These are phyloP conservation scores for Alternaria ventricosa DNA, from an alignment of 2,329 filamentous ascomycete species.

Conservation along the genomic window DNA sequence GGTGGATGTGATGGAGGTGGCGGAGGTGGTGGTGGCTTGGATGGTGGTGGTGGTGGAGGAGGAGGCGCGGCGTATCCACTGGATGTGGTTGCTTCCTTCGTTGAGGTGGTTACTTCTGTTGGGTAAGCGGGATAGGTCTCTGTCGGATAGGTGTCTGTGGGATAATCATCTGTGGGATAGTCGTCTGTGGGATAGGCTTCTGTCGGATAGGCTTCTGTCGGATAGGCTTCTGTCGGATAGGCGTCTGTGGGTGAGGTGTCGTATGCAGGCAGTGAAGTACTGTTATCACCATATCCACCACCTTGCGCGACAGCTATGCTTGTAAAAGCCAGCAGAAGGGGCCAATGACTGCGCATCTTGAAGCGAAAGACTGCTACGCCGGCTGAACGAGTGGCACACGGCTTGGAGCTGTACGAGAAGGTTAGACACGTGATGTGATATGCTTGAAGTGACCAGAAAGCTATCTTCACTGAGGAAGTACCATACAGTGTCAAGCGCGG, in stretches of 20 bases:
- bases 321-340: slow-evolving; percentile 31
- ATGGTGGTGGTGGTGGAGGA: neutral
- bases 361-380: slow-evolving; percentile 37
- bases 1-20: neutral
- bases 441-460: neutral
- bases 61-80: neutral
- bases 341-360: slow-evolving; percentile 39
- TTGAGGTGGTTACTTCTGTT: neutral
- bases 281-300: neutral
- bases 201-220: neutral
- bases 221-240: neutral
- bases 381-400: slow-evolving; percentile 34
- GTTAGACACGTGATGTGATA: slow-evolving; percentile 29
- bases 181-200: neutral
- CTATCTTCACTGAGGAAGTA: neutral
- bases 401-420: slow-evolving; percentile 27
- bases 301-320: slow-evolving; percentile 16
- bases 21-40: neutral
- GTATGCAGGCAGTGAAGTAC: neutral
- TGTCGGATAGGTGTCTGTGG: neutral
- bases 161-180: too few relatives aligned
- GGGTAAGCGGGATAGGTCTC: neutral
- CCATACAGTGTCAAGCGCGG: slow-evolving; percentile 2
- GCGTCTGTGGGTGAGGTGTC: neutral
- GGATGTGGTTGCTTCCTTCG: neutral